Conservation (phyloP, 345 rosid species). For the Syzygium aqueum region DNA sequence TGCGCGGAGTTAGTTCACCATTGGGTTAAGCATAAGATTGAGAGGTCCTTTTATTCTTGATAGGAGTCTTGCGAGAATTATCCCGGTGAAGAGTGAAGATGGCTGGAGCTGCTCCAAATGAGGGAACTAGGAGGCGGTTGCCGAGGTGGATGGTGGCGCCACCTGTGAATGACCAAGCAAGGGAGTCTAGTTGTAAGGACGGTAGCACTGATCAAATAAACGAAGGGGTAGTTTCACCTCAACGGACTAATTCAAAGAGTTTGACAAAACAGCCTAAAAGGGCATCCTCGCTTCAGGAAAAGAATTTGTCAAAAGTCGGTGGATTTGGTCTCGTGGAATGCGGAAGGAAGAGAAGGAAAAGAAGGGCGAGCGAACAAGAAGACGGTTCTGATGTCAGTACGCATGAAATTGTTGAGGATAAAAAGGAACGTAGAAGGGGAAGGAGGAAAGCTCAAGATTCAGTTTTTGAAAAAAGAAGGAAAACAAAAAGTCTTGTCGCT, state of each 20-base stretch:
- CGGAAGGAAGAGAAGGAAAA: neutral
- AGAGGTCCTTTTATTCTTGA: neutral
- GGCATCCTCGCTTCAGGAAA: neutral
- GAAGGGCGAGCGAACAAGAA: neutral
- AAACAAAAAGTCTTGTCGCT: neutral
- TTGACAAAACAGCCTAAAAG: neutral
- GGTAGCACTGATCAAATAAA: neutral
- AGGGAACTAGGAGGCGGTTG: constrained; percentile 19
- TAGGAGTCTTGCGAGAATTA: neutral
- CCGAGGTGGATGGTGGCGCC: constrained; percentile 25
- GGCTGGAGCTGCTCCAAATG: neutral
- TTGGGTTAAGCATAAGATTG: neutral
- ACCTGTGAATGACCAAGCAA: neutral
- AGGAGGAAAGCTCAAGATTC: neutral
- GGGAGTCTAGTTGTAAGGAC: neutral
- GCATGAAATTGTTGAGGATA: neutral
- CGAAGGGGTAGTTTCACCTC: neutral
- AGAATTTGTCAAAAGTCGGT: neutral
- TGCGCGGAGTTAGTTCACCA: neutral
- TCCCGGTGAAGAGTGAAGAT: neutral
- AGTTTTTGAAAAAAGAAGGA: neutral
- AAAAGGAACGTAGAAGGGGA: neutral
- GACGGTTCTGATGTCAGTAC: neutral
- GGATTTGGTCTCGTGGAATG: neutral
- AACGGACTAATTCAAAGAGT: neutral